Conservation (phyloP, 495 filamentous ascomycete genomes). For the Lasiosphaeris hirsuta region DNA sequence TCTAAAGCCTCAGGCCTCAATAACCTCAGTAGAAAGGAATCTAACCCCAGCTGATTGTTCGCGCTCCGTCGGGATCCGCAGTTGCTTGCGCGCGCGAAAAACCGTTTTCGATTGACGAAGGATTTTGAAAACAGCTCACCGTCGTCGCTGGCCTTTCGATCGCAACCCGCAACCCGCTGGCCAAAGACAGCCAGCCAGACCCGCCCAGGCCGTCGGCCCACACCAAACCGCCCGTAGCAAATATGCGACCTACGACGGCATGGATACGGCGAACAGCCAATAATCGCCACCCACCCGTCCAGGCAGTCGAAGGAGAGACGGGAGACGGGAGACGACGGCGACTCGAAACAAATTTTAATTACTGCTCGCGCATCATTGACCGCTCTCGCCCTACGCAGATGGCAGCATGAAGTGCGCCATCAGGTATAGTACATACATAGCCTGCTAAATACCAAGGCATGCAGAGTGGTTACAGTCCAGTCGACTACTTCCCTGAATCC, state of each 20-base stretch:
- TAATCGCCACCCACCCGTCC: slow-evolving; percentile 10
- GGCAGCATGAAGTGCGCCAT: not conserved
- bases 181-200: not conserved
- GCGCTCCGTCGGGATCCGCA: not conserved
- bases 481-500: slow-evolving; percentile 2
- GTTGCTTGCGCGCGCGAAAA: not conserved
- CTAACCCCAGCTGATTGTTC: not conserved
- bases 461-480: slow-evolving; percentile 8
- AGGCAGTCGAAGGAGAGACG: not conserved
- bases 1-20: too few species aligned
- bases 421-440: not conserved
- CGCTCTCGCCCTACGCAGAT: slow-evolving; percentile 12
- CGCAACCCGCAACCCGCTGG: not conserved
- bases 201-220: not conserved
- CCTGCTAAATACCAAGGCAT: slow-evolving; percentile 5
- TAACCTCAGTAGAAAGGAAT: too few species aligned
- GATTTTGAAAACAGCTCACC: slow-evolving; percentile 13
- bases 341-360: slow-evolving; percentile 10
- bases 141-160: not conserved
- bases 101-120: slow-evolving; percentile 1
- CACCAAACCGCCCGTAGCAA: not conserved
- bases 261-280: not conserved
- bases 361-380: slow-evolving; percentile 11
- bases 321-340: too few species aligned
- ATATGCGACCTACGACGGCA: not conserved